A percentile compares a stretch with the other conserved stretches of the same genome.
These are phyloP conservation scores for Penicillium silybi DNA, from an alignment of 495 filamentous ascomycete species.

Conservation along the genomic window DNA sequence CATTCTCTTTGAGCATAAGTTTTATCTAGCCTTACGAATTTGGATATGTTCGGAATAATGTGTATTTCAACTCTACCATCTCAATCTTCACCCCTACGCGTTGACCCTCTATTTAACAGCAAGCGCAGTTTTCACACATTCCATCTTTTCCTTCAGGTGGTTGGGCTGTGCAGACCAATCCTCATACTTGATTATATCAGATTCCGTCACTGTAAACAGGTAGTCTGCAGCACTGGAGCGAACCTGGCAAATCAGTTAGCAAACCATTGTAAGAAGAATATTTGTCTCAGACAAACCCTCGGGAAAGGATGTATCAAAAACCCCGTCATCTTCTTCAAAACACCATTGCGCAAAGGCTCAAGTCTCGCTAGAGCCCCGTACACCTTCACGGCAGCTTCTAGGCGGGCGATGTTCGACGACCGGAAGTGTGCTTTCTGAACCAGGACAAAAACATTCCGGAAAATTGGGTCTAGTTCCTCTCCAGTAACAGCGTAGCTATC, in stretches of 20 bases:
- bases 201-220: constrained; percentile 33
- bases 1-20: too few relatives aligned
- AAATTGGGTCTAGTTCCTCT: constrained; percentile 27
- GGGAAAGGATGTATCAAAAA: constrained; percentile 65
- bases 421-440: constrained; percentile 80
- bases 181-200: constrained; percentile 32
- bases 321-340: constrained; percentile 50
- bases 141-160: constrained; percentile 36
- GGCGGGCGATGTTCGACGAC: constrained; percentile 69
- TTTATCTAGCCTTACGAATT: too few relatives aligned
- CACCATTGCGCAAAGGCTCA: constrained; percentile 36
- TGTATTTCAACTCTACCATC: background rate
- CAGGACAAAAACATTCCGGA: constrained; percentile 58
- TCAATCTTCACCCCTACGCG: background rate
- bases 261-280: background rate
- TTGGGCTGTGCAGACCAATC: constrained; percentile 42
- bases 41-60: background rate
- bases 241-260: constrained; percentile 25
- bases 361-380: constrained; percentile 63
- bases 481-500: constrained; percentile 36
- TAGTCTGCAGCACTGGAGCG: constrained; percentile 36
- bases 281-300: constrained; percentile 37
- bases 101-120: background rate
- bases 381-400: constrained; percentile 71
- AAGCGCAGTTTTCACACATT: constrained; percentile 21